Percentiles rank a stretch among this genome's conserved stretches.
These are phyloP conservation scores for Prillingera fragicola DNA, from an alignment of 1,284 basidiomycete genomes.

Conservation along the genomic window DNA sequence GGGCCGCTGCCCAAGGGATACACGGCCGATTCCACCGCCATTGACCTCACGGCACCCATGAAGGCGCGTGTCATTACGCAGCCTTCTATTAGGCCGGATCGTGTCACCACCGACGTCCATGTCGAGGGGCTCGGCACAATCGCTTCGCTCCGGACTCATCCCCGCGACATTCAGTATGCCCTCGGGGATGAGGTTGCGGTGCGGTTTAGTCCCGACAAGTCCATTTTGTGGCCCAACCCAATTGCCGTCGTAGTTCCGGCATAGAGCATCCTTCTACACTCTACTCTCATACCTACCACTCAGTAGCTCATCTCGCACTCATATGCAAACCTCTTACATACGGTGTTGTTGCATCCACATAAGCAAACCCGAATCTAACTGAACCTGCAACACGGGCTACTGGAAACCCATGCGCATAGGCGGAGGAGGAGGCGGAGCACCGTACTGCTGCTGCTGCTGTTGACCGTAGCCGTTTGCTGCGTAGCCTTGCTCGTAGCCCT, in stretches of 20 bases:
- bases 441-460: slow-evolving; percentile 8
- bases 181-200: slow-evolving; percentile 32
- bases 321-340: too few relatives aligned
- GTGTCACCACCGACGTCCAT: neutral
- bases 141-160: neutral
- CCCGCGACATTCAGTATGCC: neutral
- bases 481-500: slow-evolving; percentile 17
- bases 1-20: slow-evolving; percentile 3
- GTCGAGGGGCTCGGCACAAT: neutral
- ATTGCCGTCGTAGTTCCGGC: slow-evolving; percentile 6
- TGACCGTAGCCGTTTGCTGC: slow-evolving; percentile 23
- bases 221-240: slow-evolving; percentile 27
- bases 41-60: slow-evolving; percentile 2
- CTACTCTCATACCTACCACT: neutral
- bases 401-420: slow-evolving; percentile 43
- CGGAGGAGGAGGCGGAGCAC: slow-evolving; percentile 33
- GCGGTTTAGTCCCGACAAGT: slow-evolving; percentile 10
- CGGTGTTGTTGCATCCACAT: too few relatives aligned
- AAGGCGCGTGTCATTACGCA: neutral
- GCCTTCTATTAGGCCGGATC: too few relatives aligned
- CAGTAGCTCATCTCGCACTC: neutral
- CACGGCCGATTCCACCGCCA: neutral
- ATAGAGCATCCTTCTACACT: slow-evolving; percentile 4
- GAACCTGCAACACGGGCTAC: slow-evolving; percentile 2
- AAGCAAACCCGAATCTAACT: too few relatives aligned